phyloP scores from a whole-genome alignment of 2,329 filamentous ascomycete genomes.

The Talaromyces verruculosus region DNA sequence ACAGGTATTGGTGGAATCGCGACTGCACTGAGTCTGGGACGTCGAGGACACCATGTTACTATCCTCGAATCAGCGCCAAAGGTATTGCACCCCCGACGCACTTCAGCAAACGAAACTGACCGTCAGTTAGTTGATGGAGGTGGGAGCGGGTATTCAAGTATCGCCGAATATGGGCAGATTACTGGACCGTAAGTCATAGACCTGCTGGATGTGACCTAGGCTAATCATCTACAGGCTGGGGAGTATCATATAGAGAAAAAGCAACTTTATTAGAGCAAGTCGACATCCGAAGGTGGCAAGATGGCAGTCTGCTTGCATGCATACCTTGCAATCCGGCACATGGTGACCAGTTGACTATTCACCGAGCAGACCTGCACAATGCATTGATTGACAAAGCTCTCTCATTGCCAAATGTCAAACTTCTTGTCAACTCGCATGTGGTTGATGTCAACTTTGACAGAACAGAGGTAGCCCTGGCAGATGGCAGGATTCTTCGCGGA shows the following conservation, averaged over 20 bases:
- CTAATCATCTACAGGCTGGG: constrained; percentile 32
- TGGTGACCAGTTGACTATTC: constrained; percentile 38
- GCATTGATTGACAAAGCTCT: constrained; percentile 33
- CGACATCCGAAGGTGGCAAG: constrained; percentile 38
- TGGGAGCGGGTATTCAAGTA: constrained; percentile 79
- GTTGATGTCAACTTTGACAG: constrained; percentile 31
- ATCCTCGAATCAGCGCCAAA: constrained; percentile 38
- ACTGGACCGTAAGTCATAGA: constrained; percentile 55
- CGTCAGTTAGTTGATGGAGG: constrained; percentile 40
- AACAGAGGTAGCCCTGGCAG: constrained; percentile 31
- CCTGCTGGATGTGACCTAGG: not conserved
- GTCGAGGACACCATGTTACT: constrained; percentile 35
- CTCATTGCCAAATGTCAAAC: constrained; percentile 32
- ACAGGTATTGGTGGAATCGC: constrained; percentile 40
- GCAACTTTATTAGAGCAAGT: constrained; percentile 38
- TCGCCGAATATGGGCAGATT: constrained; percentile 78
- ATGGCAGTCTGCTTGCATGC: constrained; percentile 33
- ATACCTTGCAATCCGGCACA: constrained; percentile 39
- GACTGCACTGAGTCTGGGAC: constrained; percentile 36
- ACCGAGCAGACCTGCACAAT: constrained; percentile 40
- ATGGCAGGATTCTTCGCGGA: constrained; percentile 33
- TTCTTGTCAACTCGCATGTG: constrained; percentile 33
- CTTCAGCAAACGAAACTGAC: not conserved
- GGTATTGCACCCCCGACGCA: constrained; percentile 21
- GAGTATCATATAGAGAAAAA: constrained; percentile 35